Evolutionary conservation across 352 stramenopile species (phyloP), one percentile per base, ranked within the genome.

Genomic region (Phytophthora pistaciae): DNA sequence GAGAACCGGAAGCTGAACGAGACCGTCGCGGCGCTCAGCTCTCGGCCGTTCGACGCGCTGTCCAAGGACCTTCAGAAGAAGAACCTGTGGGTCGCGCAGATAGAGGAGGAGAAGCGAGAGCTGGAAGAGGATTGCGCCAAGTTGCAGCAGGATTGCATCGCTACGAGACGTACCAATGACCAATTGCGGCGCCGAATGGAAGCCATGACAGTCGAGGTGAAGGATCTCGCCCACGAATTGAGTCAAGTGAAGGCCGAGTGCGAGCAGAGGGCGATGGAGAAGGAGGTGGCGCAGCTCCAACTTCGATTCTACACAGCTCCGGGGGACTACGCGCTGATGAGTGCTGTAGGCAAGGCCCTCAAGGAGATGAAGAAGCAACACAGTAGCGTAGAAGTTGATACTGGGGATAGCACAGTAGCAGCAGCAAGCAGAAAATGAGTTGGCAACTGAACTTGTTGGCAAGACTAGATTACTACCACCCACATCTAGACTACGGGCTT

Each of bases 1-100:
- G 85, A 93, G 49, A 92, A 89, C 40, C 6, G 68, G 0, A 81
- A 73, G 48, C 68, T 93, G 29, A 84, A 89, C 61, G 77, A 88
- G 10, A 64, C 78, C 1, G 58, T 92, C 9, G 55, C 72, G 11
- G 72, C 74, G 18, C 72, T 93, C 8, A 90, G 74, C 29, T 82
- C 81, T 9, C 72, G 82, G 7, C 86, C 86, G 10, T 88, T 93
- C 38, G 75, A 89, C 10, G 56, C 56, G 20, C 49, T 82, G 8
- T 76, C 79, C 0, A 66, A 79, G 13, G 79, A 90, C 40, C 46
- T 81, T 1, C 73, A 85, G 29, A 75, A 74, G 50, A 91, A 89
- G 27, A 83, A 79, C 46, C 7, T 91, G 14, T 69, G 70, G 59
- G 84, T 92, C 27, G 75, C 70, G 8, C 57, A 85, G 25, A 65